Evolutionary conservation across 148 eudicot species (phyloP), one percentile per base, ranked within the genome.

Genomic region (Amaranthus cruentus): DNA sequence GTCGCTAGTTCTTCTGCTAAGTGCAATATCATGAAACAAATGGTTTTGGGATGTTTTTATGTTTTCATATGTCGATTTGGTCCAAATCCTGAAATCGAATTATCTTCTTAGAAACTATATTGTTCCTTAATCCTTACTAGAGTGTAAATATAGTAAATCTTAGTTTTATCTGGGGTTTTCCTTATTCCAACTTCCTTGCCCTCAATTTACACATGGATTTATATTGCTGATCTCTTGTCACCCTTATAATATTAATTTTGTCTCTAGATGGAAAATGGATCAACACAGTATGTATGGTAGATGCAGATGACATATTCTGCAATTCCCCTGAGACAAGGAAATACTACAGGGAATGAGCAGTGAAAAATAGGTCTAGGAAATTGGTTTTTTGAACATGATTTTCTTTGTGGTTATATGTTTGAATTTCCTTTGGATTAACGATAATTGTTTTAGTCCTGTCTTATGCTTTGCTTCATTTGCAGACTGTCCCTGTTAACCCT

Each of bases 401-500:
- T 9, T 42, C 11, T 62, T 43, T 7, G 66, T 42, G 28, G 58
- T 15, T 48, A 2, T 13, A n/a, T 9, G 12, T 47, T 69, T 71
- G 38, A 6, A 7, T 51, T 28, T 28, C 55, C 44, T 15, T 52
- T 38, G 28, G 18, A 1, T 46, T 64, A 2, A 2, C 68, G 38
- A 66, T 1, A 38, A 55, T 64, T 28, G 13, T 44, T 60, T 62
- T 6, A 28, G 7, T 49, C 11, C 43, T 69, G 6, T 12, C 8
- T 42, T n/a, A 3, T 28, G 7, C 57, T 55, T 12, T 4, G 49
- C 47, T 56, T 42, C 49, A 52, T 46, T 74, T 79, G 84, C 88
- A 88, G 92, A 84, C 92, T 55, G 92, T 88, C 70, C 89, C 92
- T 15, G 92, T 88, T 75, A 88, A 88, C 81, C 92, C 92, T 6